A percentile compares a stretch with the other conserved stretches of the same genome.
Conservation (phyloP, 1,139 yeast genomes). For the Zygosaccharomyces sapae region DNA sequence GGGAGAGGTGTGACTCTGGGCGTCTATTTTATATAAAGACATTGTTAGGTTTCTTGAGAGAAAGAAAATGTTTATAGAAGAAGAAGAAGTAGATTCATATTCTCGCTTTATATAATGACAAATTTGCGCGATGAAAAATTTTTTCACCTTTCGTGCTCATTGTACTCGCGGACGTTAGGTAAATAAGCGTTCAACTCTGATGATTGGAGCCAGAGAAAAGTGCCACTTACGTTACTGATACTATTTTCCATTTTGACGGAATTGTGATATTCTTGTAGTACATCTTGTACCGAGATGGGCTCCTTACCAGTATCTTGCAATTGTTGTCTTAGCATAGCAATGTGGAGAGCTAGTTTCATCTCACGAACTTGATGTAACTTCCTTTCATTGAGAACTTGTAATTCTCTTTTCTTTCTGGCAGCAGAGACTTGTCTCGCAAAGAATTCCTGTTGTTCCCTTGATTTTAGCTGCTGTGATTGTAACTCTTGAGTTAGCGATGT, state of each 20-base stretch:
- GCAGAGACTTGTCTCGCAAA: constrained; percentile 41
- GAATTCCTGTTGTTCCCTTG: constrained; percentile 41
- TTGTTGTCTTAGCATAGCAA: constrained; percentile 59
- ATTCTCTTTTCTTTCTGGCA: constrained; percentile 46
- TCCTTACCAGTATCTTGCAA: constrained; percentile 48
- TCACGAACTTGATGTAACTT: constrained; percentile 48
- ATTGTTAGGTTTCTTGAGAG: constrained; percentile 47
- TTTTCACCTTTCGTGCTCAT: constrained; percentile 23
- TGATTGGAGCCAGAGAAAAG: constrained; percentile 56
- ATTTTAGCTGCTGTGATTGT: constrained; percentile 38
- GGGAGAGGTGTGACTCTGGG: constrained; percentile 76
- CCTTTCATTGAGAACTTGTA: constrained; percentile 46
- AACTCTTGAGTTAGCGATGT: constrained; percentile 41
- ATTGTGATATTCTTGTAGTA: constrained; percentile 50
- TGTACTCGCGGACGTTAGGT: constrained; percentile 61
- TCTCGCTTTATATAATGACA: constrained; percentile 9
- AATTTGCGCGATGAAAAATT: constrained; percentile 15
- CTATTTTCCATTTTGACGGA: constrained; percentile 55
- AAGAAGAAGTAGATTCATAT: neutral
- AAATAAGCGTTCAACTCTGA: constrained; percentile 46
- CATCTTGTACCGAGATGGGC: constrained; percentile 52
- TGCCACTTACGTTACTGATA: constrained; percentile 50
- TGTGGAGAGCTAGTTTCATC: constrained; percentile 59
- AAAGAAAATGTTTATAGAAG: constrained; percentile 14
- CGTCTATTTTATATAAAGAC: constrained; percentile 66